Percentiles rank a stretch among this genome's conserved stretches.
Conservation (phyloP, 2,329 filamentous ascomycete species). For the Fusarium anthophilum region DNA sequence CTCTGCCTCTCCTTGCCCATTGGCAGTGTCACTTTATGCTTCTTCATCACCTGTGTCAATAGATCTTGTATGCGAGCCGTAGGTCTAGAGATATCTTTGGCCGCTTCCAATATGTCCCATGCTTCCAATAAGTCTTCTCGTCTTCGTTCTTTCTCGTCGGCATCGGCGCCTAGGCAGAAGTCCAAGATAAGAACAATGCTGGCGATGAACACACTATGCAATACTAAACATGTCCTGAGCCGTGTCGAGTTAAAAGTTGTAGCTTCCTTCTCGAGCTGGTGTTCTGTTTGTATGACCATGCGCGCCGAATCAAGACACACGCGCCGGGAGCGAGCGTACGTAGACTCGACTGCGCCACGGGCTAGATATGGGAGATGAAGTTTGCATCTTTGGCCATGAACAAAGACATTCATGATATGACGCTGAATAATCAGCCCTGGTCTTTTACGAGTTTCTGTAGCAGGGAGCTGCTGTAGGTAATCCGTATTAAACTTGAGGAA, state of each 20-base stretch:
- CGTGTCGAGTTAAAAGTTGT: slow-evolving; percentile 42
- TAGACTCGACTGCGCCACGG: slow-evolving; percentile 46
- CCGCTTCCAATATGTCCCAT: slow-evolving; percentile 48
- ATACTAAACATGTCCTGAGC: slow-evolving; percentile 43
- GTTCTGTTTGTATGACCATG: slow-evolving; percentile 45
- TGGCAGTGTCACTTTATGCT: slow-evolving; percentile 42
- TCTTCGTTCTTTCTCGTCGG: slow-evolving; percentile 35
- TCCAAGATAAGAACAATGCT: slow-evolving; percentile 48
- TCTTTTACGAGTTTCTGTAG: slow-evolving; percentile 34
- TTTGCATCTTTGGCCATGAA: slow-evolving; percentile 49
- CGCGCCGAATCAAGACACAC: slow-evolving; percentile 47
- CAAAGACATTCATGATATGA: slow-evolving; percentile 46
- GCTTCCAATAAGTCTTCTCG: slow-evolving; percentile 43
- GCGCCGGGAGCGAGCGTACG: slow-evolving; percentile 45
- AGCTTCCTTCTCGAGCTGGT: slow-evolving; percentile 41
- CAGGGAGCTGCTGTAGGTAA: slow-evolving; percentile 31
- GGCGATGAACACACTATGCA: slow-evolving; percentile 49
- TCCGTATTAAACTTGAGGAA: slow-evolving; percentile 42
- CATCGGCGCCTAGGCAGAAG: slow-evolving; percentile 42
- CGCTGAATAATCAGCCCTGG: slow-evolving; percentile 45
- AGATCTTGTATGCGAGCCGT: slow-evolving; percentile 46
- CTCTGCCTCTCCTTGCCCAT: slow-evolving; percentile 3
- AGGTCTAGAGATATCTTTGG: slow-evolving; percentile 42
- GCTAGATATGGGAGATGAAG: slow-evolving; percentile 49
- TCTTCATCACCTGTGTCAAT: slow-evolving; percentile 45